phyloP scores from a whole-genome alignment of 2,329 filamentous ascomycete genomes.

The Ophiognomonia clavigignenti-juglandacearum region DNA sequence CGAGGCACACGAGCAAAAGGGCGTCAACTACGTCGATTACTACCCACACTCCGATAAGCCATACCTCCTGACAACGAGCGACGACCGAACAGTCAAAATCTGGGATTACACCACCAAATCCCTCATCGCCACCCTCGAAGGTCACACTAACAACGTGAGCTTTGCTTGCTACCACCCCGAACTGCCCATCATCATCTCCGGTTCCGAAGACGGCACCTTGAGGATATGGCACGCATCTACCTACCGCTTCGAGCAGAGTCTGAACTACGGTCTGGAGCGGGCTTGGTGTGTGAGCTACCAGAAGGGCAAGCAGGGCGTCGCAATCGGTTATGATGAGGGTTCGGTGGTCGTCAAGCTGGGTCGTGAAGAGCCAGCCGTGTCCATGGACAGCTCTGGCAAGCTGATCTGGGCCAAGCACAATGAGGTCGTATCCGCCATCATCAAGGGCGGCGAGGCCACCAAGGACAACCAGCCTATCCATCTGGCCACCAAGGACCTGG shows the following conservation, averaged over 20 bases:
- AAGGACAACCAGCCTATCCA: slow-evolving; percentile 88
- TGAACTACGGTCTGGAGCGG: slow-evolving; percentile 92
- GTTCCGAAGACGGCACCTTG: slow-evolving; percentile 94
- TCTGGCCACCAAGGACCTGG: slow-evolving; percentile 88
- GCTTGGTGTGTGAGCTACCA: slow-evolving; percentile 98
- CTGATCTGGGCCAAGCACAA: slow-evolving; percentile 94
- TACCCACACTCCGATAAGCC: slow-evolving; percentile 70
- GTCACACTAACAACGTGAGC: slow-evolving; percentile 95
- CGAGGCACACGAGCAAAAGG: slow-evolving; percentile 94
- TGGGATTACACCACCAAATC: slow-evolving; percentile 99
- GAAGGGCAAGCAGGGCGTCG: slow-evolving; percentile 87
- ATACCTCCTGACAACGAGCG: slow-evolving; percentile 71
- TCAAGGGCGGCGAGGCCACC: slow-evolving; percentile 81
- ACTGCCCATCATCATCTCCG: slow-evolving; percentile 93
- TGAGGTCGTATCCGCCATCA: slow-evolving; percentile 90
- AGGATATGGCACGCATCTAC: slow-evolving; percentile 99
- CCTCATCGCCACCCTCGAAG: slow-evolving; percentile 91
- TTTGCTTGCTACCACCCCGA: slow-evolving; percentile 98
- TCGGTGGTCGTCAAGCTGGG: slow-evolving; percentile 98
- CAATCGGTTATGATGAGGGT: slow-evolving; percentile 95
- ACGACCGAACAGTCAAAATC: slow-evolving; percentile 79
- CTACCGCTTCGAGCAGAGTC: slow-evolving; percentile 89
- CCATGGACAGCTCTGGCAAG: slow-evolving; percentile 95
- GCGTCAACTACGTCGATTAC: slow-evolving; percentile 96
- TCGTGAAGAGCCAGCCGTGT: slow-evolving; percentile 92